Evolutionary conservation across 768 basidiomycete genomes (phyloP), one percentile per base, ranked within the genome.

Genomic region (Termitomyces sp.): DNA sequence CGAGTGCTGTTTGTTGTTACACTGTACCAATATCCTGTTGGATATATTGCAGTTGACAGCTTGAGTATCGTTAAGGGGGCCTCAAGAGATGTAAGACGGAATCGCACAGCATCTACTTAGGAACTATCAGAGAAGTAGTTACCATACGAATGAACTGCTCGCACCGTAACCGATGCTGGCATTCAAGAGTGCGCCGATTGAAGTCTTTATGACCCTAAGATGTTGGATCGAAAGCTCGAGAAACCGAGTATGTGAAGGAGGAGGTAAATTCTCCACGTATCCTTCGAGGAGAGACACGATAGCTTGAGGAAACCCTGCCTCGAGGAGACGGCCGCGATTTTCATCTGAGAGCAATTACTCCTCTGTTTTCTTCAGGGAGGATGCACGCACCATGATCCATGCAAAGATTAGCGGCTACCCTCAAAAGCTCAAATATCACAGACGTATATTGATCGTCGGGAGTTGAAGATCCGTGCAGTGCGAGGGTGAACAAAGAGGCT

Each of bases 341-440:
- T 82, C 87, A 70, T 94, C 92, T 94, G 60, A 20, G 44, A 38
- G 38, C 53, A 53, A 32, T 59, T 60, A 60, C 55, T 36, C 53
- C 15, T 44, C 50, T 52, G 38, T 36, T 57, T 18, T 53, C 52
- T 55, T 20, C 58, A 42, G 35, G 40, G 49, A 44, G 53, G 48
- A 33, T 16, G 20, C 24, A 71, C 84, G 62, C 65, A 87, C 91
- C 86, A 67, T 94, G 91, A 70, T 94, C 91, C 75, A 92, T 87
- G 72, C 90, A 92, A 18, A 94, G 74, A 73, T 94, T 94, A 13
- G 92, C 92, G 28, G 85, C 86, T 15, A 92, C 85, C 60, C 92
- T 83, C 57, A 94, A 81, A 35, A 92, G 74, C 70, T 94, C 90
- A 61, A 83, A 83, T 24, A 87, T 77, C 11, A 82, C 81, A 9